These are phyloP conservation scores for Musa schizocarpa DNA, from an alignment of 176 grass and related monocot species.

Conservation along the genomic window DNA sequence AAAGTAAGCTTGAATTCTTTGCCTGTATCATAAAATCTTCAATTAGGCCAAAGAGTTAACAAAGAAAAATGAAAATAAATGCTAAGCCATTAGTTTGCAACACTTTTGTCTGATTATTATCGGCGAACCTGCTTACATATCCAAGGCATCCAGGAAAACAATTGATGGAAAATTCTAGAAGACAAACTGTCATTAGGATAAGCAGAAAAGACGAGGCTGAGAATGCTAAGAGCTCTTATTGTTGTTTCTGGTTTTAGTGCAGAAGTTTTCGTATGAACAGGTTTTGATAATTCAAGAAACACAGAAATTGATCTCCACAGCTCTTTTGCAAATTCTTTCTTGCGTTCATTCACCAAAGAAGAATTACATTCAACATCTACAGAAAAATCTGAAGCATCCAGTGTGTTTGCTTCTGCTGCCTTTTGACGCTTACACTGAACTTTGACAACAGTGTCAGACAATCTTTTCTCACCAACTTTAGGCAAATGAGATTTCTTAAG, in stretches of 20 bases:
- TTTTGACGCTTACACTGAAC: conserved; percentile 53
- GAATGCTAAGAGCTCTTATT: conserved; percentile 56
- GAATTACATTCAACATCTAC: conserved; percentile 1
- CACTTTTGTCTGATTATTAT: not conserved
- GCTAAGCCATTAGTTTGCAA: conserved; percentile 8
- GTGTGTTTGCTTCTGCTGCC: conserved; percentile 27
- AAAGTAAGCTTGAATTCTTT: conserved; percentile 31
- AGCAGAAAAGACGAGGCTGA: conserved; percentile 43
- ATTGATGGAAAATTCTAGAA: conserved; percentile 57
- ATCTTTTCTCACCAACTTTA: conserved; percentile 68
- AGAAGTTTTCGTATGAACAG: conserved; percentile 29
- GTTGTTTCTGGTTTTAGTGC: conserved; percentile 44
- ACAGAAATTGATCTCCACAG: conserved; percentile 34
- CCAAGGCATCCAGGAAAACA: conserved; percentile 81
- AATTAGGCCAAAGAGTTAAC: conserved; percentile 17
- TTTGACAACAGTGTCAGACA: conserved; percentile 29
- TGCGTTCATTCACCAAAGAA: conserved; percentile 24
- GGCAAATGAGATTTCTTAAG: conserved; percentile 23
- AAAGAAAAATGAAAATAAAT: conserved; percentile 5
- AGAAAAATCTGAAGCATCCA: conserved; percentile 4
- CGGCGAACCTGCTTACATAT: conserved; percentile 60
- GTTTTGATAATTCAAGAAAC: conserved; percentile 48
- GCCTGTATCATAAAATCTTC: conserved; percentile 32
- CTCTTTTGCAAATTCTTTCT: conserved; percentile 32
- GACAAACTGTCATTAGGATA: conserved; percentile 38